Evolutionary conservation across 176 grass and related monocot species (phyloP).

Genomic region (Eremochloa ophiuroides): DNA sequence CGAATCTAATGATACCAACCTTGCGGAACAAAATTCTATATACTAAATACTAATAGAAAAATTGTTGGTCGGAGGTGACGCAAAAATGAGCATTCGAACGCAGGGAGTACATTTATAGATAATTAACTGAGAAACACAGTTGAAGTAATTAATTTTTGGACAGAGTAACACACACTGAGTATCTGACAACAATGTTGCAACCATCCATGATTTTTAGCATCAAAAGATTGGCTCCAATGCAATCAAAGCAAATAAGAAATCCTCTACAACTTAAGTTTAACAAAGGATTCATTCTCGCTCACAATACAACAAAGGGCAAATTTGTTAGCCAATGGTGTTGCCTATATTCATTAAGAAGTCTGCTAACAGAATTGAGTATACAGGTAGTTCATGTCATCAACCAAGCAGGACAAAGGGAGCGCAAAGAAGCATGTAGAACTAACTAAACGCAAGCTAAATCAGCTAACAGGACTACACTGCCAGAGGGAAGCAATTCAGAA

Average conservation of each 20-base stretch:
- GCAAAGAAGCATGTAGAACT: not conserved
- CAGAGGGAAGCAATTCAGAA: slow-evolving; percentile 19
- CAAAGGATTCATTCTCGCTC: too few species aligned
- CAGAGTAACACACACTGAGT: not conserved
- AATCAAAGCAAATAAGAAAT: not conserved
- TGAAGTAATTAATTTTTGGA: not conserved
- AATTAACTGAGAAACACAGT: not conserved
- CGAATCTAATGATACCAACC: too few species aligned
- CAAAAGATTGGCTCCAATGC: not conserved
- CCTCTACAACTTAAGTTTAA: not conserved
- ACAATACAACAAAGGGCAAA: too few species aligned
- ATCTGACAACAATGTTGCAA: too few species aligned
- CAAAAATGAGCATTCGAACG: not conserved
- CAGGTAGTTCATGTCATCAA: not conserved
- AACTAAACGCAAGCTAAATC: not conserved
- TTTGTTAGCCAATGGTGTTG: too few species aligned
- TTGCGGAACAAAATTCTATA: too few species aligned
- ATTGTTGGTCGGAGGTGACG: too few species aligned
- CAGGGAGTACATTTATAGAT: not conserved
- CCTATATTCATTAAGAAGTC: not conserved
- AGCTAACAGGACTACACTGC: not conserved
- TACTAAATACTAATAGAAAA: too few species aligned
- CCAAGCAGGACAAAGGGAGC: not conserved
- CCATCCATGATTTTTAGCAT: too few species aligned
- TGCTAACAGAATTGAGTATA: not conserved